phyloP scores from a whole-genome alignment of 176 grass and related monocot genomes.

The Oryza meyeriana region DNA sequence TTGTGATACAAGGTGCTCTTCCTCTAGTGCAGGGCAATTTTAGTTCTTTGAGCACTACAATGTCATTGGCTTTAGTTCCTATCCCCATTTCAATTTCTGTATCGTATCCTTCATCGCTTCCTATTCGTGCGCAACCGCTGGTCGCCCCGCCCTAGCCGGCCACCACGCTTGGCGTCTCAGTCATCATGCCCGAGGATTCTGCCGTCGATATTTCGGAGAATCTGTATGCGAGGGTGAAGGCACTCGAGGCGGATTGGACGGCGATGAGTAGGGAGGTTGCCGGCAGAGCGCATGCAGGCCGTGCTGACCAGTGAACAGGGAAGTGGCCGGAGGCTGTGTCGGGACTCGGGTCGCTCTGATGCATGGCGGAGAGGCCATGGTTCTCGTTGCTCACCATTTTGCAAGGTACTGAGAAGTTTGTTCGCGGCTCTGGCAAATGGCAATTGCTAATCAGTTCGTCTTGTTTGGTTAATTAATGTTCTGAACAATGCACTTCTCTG shows the following conservation, averaged over 20 bases:
- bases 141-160: no score
- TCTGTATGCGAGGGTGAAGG: slow-evolving; percentile 40
- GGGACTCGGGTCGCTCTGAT: slow-evolving; percentile 21
- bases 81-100: no score
- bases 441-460: no score
- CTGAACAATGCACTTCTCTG: not conserved
- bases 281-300: slow-evolving; percentile 35
- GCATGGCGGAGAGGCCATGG: not conserved
- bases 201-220: not conserved
- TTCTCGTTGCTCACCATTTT: slow-evolving; percentile 40
- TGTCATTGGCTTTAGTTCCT: no score
- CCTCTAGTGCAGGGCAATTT: no score
- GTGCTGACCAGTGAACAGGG: slow-evolving; percentile 37
- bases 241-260: slow-evolving; percentile 40
- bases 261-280: slow-evolving; percentile 33
- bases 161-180: no score
- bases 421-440: no score
- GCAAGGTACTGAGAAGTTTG: slow-evolving; percentile 56
- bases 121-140: no score
- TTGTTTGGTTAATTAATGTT: no score
- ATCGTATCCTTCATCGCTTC: no score
- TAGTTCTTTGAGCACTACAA: no score
- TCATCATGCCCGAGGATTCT: not conserved
- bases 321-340: slow-evolving; percentile 36
- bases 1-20: no score